Percentiles rank a stretch among this genome's conserved stretches.
These are phyloP conservation scores for Calcarisporium arbuscula DNA, from an alignment of 2,329 filamentous ascomycete genomes.

Conservation along the genomic window DNA sequence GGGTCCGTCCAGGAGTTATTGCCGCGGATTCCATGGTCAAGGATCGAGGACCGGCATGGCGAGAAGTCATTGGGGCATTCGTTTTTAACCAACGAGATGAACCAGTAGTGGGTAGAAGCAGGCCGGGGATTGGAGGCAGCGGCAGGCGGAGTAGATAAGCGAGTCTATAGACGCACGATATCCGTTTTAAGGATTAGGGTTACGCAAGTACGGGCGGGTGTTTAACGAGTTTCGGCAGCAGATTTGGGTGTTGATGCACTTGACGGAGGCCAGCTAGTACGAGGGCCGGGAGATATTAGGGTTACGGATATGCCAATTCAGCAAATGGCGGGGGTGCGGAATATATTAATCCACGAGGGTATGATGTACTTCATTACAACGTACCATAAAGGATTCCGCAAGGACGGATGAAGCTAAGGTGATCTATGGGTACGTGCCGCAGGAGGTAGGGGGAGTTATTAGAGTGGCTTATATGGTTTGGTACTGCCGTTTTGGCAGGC, in stretches of 20 bases:
- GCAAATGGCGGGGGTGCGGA: constrained; percentile 8
- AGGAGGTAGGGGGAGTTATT: constrained; percentile 17
- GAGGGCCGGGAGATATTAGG: constrained; percentile 5
- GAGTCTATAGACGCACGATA: neutral
- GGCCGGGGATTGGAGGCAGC: constrained; percentile 1
- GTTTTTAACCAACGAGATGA: constrained; percentile 6
- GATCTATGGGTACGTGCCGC: constrained; percentile 18
- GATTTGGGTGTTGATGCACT: constrained; percentile 9
- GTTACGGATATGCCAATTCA: constrained; percentile 7
- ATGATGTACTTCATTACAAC: constrained; percentile 13
- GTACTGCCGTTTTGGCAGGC: constrained; percentile 12
- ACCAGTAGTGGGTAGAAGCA: constrained; percentile 1
- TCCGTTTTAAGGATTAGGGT: neutral
- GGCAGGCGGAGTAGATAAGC: neutral
- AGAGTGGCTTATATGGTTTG: constrained; percentile 19
- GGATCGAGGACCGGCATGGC: constrained; percentile 6
- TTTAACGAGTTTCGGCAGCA: constrained; percentile 7
- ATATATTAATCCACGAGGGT: constrained; percentile 8
- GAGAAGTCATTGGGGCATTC: constrained; percentile 2
- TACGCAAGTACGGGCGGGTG: constrained; percentile 1
- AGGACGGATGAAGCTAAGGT: constrained; percentile 16
- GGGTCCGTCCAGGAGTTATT: neutral
- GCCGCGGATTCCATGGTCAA: constrained; percentile 2
- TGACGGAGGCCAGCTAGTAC: constrained; percentile 2
- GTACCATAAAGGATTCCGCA: constrained; percentile 17